Evolutionary conservation across 805 yeast genomes (phyloP), one percentile per base, ranked within the genome.

Genomic region (Ogataea wickerhamii): DNA sequence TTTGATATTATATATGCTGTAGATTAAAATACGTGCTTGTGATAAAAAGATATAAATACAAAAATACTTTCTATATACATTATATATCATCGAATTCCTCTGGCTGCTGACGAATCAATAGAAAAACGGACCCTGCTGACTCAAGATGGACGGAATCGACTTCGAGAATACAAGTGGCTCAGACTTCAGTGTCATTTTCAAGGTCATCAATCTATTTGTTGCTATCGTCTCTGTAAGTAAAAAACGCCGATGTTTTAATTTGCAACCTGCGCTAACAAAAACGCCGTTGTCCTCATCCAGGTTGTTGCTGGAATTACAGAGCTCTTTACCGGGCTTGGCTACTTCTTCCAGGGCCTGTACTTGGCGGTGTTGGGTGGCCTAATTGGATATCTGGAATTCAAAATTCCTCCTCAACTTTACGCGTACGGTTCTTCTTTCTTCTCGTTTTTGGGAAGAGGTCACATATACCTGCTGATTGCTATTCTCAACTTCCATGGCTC

Each of bases 381-480:
- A 6, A 71, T 81, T 37, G 76, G 78, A 6, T 63, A 67, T 32
- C 60, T 76, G 40, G 68, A 57, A 53, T 68, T 42, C 68, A 57
- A 57, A 28, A 71, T 70, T 11, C 80, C 87, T 13, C 71, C 82
- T 4, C 74, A 77, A 44, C 72, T 83, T n/a, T 71, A 76, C 48
- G 68, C 75, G 5, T 83, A 76, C 51, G 84, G 78, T 6, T 79
- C 86, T 3, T 80, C 82, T 43, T 69, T 80, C 48, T 81, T 78
- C 54, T 78, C 84, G 20, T 81, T 80, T 48, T 58, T 82, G n/a
- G 91, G 93, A 8, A 72, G 93, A 49, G 93, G 91, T 18, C 57
- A 48, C 68, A 80, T 76, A 44, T 78, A 78, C 54, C 50, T 73
- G 17, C 60, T 75, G 40, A 57, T 77, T 37, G 79, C 80, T 16